Base-by-base conservation (phyloP, 2,329 filamentous ascomycete species). In the Dryadomyces quercus-mongolicae region DNA sequence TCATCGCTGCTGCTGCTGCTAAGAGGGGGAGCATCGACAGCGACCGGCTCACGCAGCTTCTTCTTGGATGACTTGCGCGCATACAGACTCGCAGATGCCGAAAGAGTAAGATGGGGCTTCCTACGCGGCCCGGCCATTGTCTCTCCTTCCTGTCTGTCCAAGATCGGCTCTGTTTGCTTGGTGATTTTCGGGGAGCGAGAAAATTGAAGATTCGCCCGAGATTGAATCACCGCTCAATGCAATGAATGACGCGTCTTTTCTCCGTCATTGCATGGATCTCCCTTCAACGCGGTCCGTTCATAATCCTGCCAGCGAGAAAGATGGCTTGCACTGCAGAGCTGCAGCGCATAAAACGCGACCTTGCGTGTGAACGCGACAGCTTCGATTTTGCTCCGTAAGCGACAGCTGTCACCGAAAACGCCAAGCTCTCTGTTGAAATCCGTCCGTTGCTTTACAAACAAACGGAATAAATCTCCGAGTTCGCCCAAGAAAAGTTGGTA, bases 11-110 rank as follows among this genome's bases (percentile, higher is more conserved):
- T 59, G 10, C 56, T 59, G 55, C 57, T 60, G 56, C 57, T 59
- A n/a, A 57, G 22, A 3, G 59, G 59, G 7, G 48, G 56, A 2
- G 59, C 57, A 54, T 58, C 56, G 10, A 60, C 56, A 5, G 57
- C 48, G 13, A 40, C 51, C 0, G 54, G 20, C 38, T 55, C 54
- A 2, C 56, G 54, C 12, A 21, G 5, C 22, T 51, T 42, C 7
- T 49, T 51, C 20, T 43, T 54, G 18, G 25, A 21, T 2, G 48
- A 18, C 5, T 49, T 31, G 5, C 38, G 13, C 10, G 49, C 50
- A 38, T 50, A 49, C 8, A 55, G 31, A 5, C 45, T 45, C 25
- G 31, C 25, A 2, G 50, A 18, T 3, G 50, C 50, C 2, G 50
- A 38, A 16, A 51, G 42, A 20, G 42, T 10, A 2, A 46, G 48